Base-by-base conservation (phyloP, 2,329 filamentous ascomycete species). In the Onygena corvina region DNA sequence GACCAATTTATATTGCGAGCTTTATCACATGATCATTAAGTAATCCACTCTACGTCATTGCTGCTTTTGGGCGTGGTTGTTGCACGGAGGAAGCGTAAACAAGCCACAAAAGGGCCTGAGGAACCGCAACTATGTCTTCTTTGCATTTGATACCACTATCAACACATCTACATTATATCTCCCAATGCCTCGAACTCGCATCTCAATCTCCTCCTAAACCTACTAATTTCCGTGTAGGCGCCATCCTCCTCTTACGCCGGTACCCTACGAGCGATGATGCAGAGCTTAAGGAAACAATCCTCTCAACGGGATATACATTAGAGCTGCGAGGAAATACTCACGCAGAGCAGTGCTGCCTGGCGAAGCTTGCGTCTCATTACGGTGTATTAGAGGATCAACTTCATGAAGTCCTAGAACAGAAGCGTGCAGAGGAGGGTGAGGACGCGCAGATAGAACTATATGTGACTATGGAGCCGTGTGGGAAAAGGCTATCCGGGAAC, bases 261-360 rank as follows among this genome's bases (percentile, higher is more conserved):
- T 46, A 52, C 18, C 16, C 49, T 56, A 62, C 31, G 49, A 50
- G 38, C 23, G 21, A 35, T 11, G 30, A 48, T 11, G 9, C 47
- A 20, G 44, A 40, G 16, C 52, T 36, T 18, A 57, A 64, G 21
- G 66, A 80, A 57, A 63, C 68, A 21, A 71, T 93, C 51, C 73
- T 93, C 23, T 78, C 84, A 0, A 85, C 86, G 1, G 90, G 92
- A 49, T 96, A 90, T 69, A 95, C 92, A 0, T 76, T 95, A 51
- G 90, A 98, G 66, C 79, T 89, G 3, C 75, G 80, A 0, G 92
- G 90, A 35, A 98, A 98, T 69, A 96, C 92, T 0, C 92, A 98
- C 62, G 92, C 92, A 2, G 92, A 98, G 64, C 88, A 98, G 69
- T 90, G 84, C 65, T 94, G 87, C 61, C 76, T 98, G 50, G 67